These are phyloP conservation scores for Exophiala spinifera DNA, from an alignment of 2,329 filamentous ascomycete genomes.

Conservation along the genomic window DNA sequence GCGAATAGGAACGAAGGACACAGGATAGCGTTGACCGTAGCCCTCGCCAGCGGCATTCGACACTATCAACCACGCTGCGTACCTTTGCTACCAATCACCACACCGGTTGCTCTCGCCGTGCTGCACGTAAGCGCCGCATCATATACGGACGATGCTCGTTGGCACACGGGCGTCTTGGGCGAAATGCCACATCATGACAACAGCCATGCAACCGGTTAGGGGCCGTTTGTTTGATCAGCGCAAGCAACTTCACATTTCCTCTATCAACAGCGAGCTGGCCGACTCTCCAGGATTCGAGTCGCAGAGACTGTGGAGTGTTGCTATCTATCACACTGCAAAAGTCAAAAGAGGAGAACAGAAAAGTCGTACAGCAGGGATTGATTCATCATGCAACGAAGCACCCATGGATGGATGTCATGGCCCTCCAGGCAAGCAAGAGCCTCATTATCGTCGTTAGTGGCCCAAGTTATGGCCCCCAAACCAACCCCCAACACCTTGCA, in stretches of 20 bases:
- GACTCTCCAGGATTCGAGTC: neutral
- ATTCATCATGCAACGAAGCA: slow-evolving; percentile 3
- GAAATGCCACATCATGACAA: neutral
- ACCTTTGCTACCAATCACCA: slow-evolving; percentile 1
- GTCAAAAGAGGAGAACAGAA: neutral
- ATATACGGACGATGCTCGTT: neutral
- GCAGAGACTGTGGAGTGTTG: neutral
- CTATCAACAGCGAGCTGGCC: neutral
- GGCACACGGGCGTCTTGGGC: neutral
- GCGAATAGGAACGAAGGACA: neutral
- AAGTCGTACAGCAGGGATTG: neutral
- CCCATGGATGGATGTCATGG: neutral
- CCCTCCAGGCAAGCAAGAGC: slow-evolving; percentile 4
- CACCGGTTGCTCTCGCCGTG: neutral
- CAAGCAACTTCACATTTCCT: neutral
- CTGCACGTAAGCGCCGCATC: slow-evolving; percentile 22
- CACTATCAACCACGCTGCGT: neutral
- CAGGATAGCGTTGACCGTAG: neutral
- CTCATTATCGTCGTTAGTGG: slow-evolving; percentile 11
- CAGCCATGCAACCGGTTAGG: no score
- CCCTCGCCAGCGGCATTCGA: neutral
- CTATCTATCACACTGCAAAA: neutral
- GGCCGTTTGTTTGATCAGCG: no score
- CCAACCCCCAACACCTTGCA: slow-evolving; percentile 16
- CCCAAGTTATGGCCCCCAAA: neutral